phyloP scores from a whole-genome alignment of 768 basidiomycete species.

The Kwoniella mangroviensis region DNA sequence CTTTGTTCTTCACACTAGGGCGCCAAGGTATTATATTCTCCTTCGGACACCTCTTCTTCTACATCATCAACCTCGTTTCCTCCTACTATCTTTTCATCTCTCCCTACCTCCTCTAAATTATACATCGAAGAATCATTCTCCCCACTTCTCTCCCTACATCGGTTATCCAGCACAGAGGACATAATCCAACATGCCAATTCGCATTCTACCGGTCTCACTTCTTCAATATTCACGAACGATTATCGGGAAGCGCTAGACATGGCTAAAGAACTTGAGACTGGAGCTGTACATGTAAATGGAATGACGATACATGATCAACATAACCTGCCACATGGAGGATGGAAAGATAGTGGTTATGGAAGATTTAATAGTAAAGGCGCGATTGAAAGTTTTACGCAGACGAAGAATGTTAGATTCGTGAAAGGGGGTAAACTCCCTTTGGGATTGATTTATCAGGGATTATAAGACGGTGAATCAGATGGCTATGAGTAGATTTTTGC shows the following conservation, averaged over 20 bases:
- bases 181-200: slow-evolving; percentile 63
- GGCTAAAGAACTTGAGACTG: slow-evolving; percentile 63
- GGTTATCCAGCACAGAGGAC: slow-evolving; percentile 20
- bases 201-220: slow-evolving; percentile 63
- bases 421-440: slow-evolving; percentile 25
- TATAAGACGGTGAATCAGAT: background rate
- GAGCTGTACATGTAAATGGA: slow-evolving; percentile 65
- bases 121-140: slow-evolving; percentile 65
- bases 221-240: slow-evolving; percentile 65
- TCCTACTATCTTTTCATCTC: slow-evolving; percentile 30
- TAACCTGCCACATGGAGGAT: slow-evolving; percentile 54
- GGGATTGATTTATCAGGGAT: slow-evolving; percentile 18
- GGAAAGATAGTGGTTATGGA: slow-evolving; percentile 54
- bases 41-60: slow-evolving; percentile 5
- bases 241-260: slow-evolving; percentile 61
- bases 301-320: slow-evolving; percentile 55
- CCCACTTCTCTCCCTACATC: slow-evolving; percentile 62
- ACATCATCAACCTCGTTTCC: slow-evolving; percentile 13
- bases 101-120: slow-evolving; percentile 17
- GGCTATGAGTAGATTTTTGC: too few relatives aligned
- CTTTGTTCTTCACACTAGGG: slow-evolving; percentile 26
- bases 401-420: slow-evolving; percentile 34
- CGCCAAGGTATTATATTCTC: slow-evolving; percentile 22
- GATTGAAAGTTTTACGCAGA: slow-evolving; percentile 55
- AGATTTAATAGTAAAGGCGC: slow-evolving; percentile 57